These are phyloP conservation scores for Solanum aculeatissimum DNA, from an alignment of 305 asterid species.

Conservation along the genomic window DNA sequence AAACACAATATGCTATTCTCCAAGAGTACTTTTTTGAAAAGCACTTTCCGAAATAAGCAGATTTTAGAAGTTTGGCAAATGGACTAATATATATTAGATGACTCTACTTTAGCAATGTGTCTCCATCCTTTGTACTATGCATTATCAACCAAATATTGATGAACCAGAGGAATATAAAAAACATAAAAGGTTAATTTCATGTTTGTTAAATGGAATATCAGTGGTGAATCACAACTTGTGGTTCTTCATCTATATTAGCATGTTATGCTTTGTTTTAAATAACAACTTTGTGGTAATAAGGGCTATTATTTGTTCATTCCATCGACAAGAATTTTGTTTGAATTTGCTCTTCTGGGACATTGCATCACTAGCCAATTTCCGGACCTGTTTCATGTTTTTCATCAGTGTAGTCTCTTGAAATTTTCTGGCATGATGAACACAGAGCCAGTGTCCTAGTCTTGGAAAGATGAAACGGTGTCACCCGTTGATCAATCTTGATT, in stretches of 20 bases:
- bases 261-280: not conserved
- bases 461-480: not conserved
- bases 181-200: not conserved
- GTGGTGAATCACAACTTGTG: not conserved
- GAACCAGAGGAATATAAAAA: not conserved
- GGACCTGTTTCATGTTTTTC: not conserved
- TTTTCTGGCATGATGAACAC: conserved; percentile 5
- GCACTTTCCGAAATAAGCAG: not conserved
- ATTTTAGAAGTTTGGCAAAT: not conserved
- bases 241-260: not conserved
- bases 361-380: not conserved
- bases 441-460: not conserved
- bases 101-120: not conserved
- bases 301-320: not conserved
- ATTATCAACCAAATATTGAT: not conserved
- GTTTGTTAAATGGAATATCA: not conserved
- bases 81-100: not conserved
- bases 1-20: not conserved
- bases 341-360: not conserved
- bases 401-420: not conserved
- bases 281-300: not conserved
- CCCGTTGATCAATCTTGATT: not conserved
- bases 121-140: not conserved
- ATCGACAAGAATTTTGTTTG: not conserved
- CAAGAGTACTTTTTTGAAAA: not conserved